Percentiles rank a stretch among this genome's conserved stretches.
phyloP scores from a whole-genome alignment of 352 stramenopile genomes.

The Globisporangium solare region DNA sequence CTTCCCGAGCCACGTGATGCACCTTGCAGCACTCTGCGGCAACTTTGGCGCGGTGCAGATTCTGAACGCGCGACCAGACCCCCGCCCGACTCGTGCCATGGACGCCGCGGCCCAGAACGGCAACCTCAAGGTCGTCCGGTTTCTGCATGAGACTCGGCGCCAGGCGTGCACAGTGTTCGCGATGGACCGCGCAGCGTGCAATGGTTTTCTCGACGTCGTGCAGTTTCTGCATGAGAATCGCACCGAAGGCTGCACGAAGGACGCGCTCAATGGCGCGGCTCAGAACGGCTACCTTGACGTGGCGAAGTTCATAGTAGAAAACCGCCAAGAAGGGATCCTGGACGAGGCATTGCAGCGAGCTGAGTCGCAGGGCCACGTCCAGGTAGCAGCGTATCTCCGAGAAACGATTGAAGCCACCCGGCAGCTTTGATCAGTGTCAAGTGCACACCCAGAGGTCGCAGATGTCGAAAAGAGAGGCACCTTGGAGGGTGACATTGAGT shows the following conservation, averaged over 20 bases:
- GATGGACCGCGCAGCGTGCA: slow-evolving; percentile 18
- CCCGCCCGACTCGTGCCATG: neutral
- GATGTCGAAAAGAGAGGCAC: too few species aligned
- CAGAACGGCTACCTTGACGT: slow-evolving; percentile 1
- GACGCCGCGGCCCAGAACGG: slow-evolving; percentile 5
- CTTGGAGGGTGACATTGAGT: too few species aligned
- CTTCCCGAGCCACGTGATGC: slow-evolving; percentile 3
- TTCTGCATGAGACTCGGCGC: slow-evolving; percentile 5
- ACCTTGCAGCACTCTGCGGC: neutral
- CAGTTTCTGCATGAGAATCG: slow-evolving; percentile 6
- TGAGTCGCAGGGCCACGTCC: neutral
- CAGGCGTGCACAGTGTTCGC: slow-evolving; percentile 5
- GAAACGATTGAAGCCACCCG: neutral
- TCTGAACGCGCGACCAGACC: slow-evolving; percentile 2
- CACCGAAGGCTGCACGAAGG: slow-evolving; percentile 8
- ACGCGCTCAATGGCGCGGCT: slow-evolving; percentile 6
- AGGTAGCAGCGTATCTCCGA: slow-evolving; percentile 2
- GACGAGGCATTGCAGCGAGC: slow-evolving; percentile 3
- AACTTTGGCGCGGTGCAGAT: slow-evolving; percentile 1
- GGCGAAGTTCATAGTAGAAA: slow-evolving; percentile 11
- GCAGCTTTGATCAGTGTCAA: neutral
- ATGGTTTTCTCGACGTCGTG: slow-evolving; percentile 13
- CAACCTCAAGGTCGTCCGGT: slow-evolving; percentile 6
- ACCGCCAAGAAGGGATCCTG: slow-evolving; percentile 9
- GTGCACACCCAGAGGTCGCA: too few species aligned